Base-by-base conservation (phyloP, 306 rosid species). In the Hippophae rhamnoides region DNA sequence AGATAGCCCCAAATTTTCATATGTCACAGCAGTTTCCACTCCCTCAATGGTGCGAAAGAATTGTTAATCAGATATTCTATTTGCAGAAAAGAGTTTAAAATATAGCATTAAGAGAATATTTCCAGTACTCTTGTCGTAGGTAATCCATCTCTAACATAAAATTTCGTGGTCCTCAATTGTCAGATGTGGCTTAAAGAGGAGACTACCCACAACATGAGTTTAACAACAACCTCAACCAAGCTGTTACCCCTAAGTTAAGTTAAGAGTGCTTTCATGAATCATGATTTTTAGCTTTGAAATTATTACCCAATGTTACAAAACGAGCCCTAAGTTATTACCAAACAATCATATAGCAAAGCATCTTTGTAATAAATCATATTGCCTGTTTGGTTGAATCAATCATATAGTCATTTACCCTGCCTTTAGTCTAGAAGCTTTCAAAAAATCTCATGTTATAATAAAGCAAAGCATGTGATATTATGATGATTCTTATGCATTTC, bases 11-110 rank as follows among this genome's bases (percentile, higher is more conserved):
- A 89, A 74, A 67, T 86, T 81, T 52, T 75, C 43, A 66, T 78
- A 89, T 54, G 97, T 86, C 52, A 57, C 70, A 62, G 78, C 87
- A 51, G 97, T 74, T 70, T 89, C 97, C 62, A 89, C 97, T 75
- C 95, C 97, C 97, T 89, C 64, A 56, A 54, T 78, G 31, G 65
- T 41, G 65, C 25, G 67, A 27, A 65, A 64, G 53, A 61, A 58
- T 13, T 5, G 43, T 42, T 41, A 25, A 66, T 41, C 18, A 58
- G 49, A 57, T 23, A 18, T 14, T 27, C 6, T 13, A 27, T 43
- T 9, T 7, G 10, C 6, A 3, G 25, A 11, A 10, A n/a, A 44
- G 14, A 54, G 12, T 40, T 8, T 27, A 13, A 13, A 7, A 23
- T n/a, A 51, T 66, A 47, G 5, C 27, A n/a, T 11, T 42, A 13